Percentiles rank a stretch among this genome's conserved stretches.
These are phyloP conservation scores for Chalaropsis ovoidea DNA, from an alignment of 2,329 filamentous ascomycete species.

Conservation along the genomic window DNA sequence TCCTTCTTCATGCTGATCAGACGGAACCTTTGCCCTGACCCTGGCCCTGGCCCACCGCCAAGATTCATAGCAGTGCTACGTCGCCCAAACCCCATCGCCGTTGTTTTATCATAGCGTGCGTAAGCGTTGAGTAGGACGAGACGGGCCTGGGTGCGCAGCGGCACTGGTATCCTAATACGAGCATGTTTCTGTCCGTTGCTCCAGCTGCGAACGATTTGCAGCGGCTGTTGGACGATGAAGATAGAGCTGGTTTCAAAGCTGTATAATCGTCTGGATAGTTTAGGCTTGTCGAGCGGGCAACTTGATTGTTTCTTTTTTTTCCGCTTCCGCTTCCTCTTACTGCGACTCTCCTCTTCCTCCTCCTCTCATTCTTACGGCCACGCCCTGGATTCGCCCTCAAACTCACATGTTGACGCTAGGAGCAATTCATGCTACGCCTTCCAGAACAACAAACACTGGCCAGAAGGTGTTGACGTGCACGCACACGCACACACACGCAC, in stretches of 20 bases:
- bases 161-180: constrained; percentile 1
- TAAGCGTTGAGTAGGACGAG: background rate
- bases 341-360: background rate
- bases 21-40: background rate
- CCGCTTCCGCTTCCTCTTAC: background rate
- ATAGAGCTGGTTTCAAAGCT: background rate
- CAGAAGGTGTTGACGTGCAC: constrained; percentile 1
- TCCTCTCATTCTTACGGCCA: background rate
- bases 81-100: background rate
- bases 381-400: background rate
- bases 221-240: background rate
- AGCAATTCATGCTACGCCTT: background rate
- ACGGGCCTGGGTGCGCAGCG: too few relatives aligned
- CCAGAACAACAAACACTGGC: background rate
- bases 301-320: too few relatives aligned
- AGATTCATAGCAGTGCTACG: constrained; percentile 8
- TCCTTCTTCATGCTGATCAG: constrained; percentile 1
- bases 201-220: background rate
- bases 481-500: background rate
- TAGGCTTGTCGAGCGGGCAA: background rate
- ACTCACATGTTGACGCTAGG: background rate
- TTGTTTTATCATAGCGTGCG: background rate
- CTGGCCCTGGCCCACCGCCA: constrained; percentile 4
- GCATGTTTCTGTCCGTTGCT: background rate
- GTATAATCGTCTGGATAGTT: constrained; percentile 2